Conservation (phyloP, 2,329 filamentous ascomycete genomes). For the Lasiodiplodia citricola region DNA sequence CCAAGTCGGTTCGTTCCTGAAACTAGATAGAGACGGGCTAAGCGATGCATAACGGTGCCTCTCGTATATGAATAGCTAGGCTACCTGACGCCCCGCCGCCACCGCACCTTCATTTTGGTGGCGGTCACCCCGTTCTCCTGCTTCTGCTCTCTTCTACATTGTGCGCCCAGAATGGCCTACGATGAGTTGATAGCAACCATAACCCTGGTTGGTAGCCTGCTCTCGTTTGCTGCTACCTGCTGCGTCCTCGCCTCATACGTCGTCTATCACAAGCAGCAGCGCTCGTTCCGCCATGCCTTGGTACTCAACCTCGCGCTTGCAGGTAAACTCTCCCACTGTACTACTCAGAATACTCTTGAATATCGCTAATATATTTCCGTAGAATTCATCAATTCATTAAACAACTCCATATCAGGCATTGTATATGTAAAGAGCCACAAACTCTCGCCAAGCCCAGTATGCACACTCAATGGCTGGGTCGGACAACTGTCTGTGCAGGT, state of each 20-base stretch:
- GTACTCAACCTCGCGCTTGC: constrained; percentile 35
- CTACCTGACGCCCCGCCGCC: not conserved
- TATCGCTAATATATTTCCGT: constrained; percentile 31
- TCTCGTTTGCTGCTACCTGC: constrained; percentile 31
- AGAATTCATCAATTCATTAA: constrained; percentile 51
- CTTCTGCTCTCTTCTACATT: not conserved
- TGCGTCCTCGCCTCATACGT: constrained; percentile 32
- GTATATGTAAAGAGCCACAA: constrained; percentile 39
- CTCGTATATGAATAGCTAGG: constrained; percentile 8
- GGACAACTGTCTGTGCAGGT: constrained; percentile 55
- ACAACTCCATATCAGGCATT: constrained; percentile 52
- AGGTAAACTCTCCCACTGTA: constrained; percentile 23
- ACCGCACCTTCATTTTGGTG: not conserved
- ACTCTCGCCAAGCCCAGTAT: constrained; percentile 39
- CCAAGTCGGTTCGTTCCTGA: constrained; percentile 16
- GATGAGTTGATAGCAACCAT: constrained; percentile 26
- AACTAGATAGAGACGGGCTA: not conserved
- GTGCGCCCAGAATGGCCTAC: constrained; percentile 14
- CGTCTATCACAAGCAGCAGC: constrained; percentile 30
- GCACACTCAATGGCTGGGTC: constrained; percentile 52
- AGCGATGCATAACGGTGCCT: constrained; percentile 12
- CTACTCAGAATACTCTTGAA: not conserved
- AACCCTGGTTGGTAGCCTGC: constrained; percentile 34
- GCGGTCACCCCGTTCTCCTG: not conserved
- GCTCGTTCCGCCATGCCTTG: constrained; percentile 35